phyloP scores from a whole-genome alignment of 805 yeast genomes.

The Grigorovia jiainica region DNA sequence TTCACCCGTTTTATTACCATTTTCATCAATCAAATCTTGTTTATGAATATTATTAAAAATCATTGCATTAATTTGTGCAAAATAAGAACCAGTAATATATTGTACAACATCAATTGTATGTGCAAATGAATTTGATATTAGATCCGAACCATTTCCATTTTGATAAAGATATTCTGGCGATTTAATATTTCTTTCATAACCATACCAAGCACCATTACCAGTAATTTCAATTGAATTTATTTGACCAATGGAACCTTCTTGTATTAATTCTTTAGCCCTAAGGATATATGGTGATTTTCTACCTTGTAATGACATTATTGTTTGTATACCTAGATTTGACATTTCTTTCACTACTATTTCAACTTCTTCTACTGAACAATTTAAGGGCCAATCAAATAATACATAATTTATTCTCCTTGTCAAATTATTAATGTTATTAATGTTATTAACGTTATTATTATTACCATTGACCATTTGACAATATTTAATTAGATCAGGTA shows the following conservation, averaged over 20 bases:
- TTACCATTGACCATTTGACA: constrained; percentile 1
- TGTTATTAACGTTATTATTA: background rate
- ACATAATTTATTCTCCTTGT: constrained; percentile 8
- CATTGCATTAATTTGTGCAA: constrained; percentile 12
- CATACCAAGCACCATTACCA: constrained; percentile 17
- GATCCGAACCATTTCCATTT: constrained; percentile 9
- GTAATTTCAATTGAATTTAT: constrained; percentile 15
- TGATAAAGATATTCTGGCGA: constrained; percentile 14
- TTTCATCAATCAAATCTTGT: constrained; percentile 12
- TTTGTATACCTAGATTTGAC: constrained; percentile 9
- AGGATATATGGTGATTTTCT: constrained; percentile 16
- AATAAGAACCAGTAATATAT: constrained; percentile 15
- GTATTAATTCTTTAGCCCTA: constrained; percentile 15
- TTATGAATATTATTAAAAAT: constrained; percentile 13
- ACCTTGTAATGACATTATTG: constrained; percentile 15
- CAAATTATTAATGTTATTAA: background rate
- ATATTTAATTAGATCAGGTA: constrained; percentile 7
- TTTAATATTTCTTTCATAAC: constrained; percentile 13
- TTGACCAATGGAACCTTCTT: constrained; percentile 15
- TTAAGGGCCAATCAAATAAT: constrained; percentile 16
- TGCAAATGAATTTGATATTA: constrained; percentile 14
- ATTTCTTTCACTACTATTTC: constrained; percentile 10
- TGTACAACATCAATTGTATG: constrained; percentile 17
- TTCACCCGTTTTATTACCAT: constrained; percentile 7
- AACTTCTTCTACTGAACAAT: constrained; percentile 8